A percentile compares a stretch with the other conserved stretches of the same genome.
Evolutionary conservation across 352 stramenopile species (phyloP).

Genomic region (Phytopythium cucurbitacearum): DNA sequence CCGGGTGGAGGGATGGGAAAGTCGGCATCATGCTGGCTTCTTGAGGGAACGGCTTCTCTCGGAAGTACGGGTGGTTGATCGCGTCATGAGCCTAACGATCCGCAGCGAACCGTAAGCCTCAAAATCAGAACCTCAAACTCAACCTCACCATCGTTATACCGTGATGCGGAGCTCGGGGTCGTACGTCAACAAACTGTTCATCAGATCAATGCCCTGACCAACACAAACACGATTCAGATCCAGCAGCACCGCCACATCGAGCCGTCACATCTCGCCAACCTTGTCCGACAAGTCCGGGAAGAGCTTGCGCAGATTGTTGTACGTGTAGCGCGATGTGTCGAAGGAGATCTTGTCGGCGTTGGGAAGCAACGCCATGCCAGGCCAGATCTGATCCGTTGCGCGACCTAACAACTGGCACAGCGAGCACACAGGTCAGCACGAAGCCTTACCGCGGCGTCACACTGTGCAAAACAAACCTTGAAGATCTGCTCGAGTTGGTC

Average conservation of each 20-base stretch:
- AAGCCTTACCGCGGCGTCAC: not conserved
- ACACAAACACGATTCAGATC: constrained; percentile 9
- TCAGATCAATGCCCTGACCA: constrained; percentile 33
- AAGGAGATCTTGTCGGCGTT: constrained; percentile 34
- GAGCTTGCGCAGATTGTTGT: constrained; percentile 32
- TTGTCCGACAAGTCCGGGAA: constrained; percentile 37
- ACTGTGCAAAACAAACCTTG: constrained; percentile 15
- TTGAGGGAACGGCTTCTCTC: constrained; percentile 57
- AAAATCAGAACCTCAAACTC: not conserved
- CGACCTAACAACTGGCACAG: constrained; percentile 40
- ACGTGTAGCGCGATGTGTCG: constrained; percentile 25
- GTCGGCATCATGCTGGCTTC: constrained; percentile 59
- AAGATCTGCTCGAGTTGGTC: constrained; percentile 77
- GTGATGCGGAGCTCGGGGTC: constrained; percentile 45
- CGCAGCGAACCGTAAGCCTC: not conserved
- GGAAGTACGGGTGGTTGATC: constrained; percentile 55
- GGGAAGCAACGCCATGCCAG: constrained; percentile 38
- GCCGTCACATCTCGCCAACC: constrained; percentile 2
- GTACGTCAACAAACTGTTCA: constrained; percentile 47
- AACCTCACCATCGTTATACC: constrained; percentile 9
- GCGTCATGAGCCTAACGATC: constrained; percentile 32
- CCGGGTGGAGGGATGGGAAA: constrained; percentile 49
- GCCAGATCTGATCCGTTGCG: constrained; percentile 56
- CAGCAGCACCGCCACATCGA: not conserved
- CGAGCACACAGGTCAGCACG: not conserved